Conservation (phyloP, 768 basidiomycete species). For the Termitomyces sp. region DNA sequence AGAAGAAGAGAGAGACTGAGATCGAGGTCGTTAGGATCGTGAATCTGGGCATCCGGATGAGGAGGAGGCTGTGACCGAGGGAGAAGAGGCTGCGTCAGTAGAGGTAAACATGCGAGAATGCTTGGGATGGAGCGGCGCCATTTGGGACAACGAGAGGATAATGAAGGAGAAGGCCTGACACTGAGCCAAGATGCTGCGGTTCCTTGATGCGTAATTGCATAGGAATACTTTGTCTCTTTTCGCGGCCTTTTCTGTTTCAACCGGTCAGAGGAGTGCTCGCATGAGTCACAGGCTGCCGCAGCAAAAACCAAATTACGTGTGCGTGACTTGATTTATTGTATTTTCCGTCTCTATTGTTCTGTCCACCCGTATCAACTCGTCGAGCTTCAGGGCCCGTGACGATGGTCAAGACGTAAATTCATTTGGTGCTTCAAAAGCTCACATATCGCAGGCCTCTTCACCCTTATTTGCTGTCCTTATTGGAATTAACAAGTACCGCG, state of each 20-base stretch:
- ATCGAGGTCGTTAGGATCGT: no score
- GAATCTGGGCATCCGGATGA: no score
- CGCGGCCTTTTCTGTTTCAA: no score
- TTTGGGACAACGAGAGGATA: no score
- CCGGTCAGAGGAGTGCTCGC: not conserved
- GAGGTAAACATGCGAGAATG: no score
- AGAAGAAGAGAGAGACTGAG: no score
- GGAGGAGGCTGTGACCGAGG: no score
- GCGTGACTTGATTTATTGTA: not conserved
- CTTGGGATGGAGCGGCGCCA: no score
- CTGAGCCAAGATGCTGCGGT: not conserved
- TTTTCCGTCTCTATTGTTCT: not conserved
- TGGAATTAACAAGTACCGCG: slow-evolving; percentile 8
- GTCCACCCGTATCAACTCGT: not conserved
- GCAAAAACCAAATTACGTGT: not conserved
- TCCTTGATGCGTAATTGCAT: not conserved
- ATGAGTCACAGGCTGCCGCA: not conserved
- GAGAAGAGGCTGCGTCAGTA: no score
- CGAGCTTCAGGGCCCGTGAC: not conserved
- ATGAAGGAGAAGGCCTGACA: not conserved
- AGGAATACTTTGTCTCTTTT: not conserved
- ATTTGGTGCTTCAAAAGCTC: not conserved
- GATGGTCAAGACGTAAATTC: not conserved
- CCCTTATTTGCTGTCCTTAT: slow-evolving; percentile 6
- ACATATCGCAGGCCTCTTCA: not conserved